Evolutionary conservation across 768 basidiomycete species (phyloP).

Genomic region (Pluteus cervinus): DNA sequence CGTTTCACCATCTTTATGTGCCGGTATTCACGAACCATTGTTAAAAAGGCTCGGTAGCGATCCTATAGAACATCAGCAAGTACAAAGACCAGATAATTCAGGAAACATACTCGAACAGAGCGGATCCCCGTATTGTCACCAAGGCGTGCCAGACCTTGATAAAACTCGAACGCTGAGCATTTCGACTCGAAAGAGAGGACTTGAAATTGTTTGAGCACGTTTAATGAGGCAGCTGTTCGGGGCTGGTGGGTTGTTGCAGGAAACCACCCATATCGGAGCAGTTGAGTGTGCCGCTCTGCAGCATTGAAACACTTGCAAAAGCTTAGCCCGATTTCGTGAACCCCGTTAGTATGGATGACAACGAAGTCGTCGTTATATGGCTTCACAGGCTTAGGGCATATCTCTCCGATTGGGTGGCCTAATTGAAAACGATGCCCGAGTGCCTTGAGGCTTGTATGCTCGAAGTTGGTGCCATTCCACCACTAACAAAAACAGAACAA

Average conservation of each 20-base stretch:
- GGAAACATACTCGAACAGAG: not conserved
- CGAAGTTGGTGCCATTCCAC: conserved; percentile 4
- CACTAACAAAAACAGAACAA: too few species aligned
- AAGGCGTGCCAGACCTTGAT: conserved; percentile 3
- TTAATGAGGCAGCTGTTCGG: conserved; percentile 9
- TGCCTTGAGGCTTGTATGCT: conserved; percentile 6
- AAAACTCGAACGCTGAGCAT: conserved; percentile 9
- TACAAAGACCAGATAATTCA: not conserved
- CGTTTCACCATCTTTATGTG: conserved; percentile 3
- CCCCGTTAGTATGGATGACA: conserved; percentile 9
- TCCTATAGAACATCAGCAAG: not conserved
- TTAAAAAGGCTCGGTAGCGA: not conserved
- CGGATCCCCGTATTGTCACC: not conserved
- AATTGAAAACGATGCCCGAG: conserved; percentile 11
- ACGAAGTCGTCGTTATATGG: too few species aligned
- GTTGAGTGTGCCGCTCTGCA: conserved; percentile 10
- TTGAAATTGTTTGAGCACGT: conserved; percentile 8
- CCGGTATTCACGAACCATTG: not conserved
- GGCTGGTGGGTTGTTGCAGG: conserved; percentile 10
- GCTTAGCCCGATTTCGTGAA: conserved; percentile 12
- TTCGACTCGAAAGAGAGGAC: conserved; percentile 12
- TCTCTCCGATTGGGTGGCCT: conserved; percentile 9
- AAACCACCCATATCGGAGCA: conserved; percentile 9
- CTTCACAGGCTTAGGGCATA: conserved; percentile 2
- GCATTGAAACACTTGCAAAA: conserved; percentile 12